Evolutionary conservation across 306 rosid genomes (phyloP).

Genomic region (Sicyos baderoa): DNA sequence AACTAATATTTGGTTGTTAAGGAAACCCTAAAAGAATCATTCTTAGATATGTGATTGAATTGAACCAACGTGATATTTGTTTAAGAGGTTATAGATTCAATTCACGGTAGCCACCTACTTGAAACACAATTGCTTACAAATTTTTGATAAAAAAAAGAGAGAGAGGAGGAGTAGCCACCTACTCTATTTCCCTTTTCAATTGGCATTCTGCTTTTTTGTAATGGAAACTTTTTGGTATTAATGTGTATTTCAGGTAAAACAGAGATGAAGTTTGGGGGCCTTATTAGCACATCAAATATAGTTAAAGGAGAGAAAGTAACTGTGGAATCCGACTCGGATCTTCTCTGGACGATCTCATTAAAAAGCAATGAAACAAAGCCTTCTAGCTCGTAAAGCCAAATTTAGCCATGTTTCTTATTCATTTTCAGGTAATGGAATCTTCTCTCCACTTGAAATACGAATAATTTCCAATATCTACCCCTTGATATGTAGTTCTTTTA

Average conservation of each 20-base stretch:
- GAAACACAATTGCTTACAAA: too few species aligned
- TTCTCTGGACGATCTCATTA: constrained; percentile 87
- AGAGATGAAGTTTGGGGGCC: constrained; percentile 79
- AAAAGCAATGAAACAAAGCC: constrained; percentile 34
- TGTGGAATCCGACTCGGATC: constrained; percentile 83
- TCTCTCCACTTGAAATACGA: not conserved
- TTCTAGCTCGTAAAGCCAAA: not conserved
- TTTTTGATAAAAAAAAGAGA: too few species aligned
- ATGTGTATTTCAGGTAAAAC: constrained; percentile 48
- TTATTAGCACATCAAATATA: constrained; percentile 75
- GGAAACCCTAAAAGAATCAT: too few species aligned
- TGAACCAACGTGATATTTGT: too few species aligned
- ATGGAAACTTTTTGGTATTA: constrained; percentile 12
- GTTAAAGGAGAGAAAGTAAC: constrained; percentile 57
- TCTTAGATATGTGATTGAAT: too few species aligned
- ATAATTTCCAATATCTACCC: not conserved
- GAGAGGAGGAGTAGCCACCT: too few species aligned
- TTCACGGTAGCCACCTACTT: too few species aligned
- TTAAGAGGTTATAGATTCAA: too few species aligned
- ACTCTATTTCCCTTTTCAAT: not conserved
- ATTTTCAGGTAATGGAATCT: not conserved
- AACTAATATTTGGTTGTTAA: too few species aligned
- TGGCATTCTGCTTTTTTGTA: not conserved
- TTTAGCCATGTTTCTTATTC: constrained; percentile 1
- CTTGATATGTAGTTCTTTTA: not conserved